Conservation (phyloP, 176 grass and related monocot species). For the Saccharum officinarum region DNA sequence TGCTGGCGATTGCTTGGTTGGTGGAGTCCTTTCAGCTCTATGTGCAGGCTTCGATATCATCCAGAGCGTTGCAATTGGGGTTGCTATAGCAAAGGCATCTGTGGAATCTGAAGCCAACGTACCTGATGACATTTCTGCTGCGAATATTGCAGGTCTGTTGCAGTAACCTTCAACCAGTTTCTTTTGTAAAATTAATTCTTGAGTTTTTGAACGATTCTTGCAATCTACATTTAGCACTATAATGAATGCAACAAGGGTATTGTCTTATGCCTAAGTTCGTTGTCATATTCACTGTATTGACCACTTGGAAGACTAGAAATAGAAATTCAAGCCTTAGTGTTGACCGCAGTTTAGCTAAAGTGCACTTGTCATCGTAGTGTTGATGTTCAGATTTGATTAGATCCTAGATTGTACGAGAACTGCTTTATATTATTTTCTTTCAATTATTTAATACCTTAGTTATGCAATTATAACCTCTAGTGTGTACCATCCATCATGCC, state of each 20-base stretch:
- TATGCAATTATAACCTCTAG: neutral
- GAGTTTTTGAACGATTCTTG: neutral
- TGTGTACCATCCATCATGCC: neutral
- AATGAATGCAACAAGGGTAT: neutral
- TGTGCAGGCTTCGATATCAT: conserved; percentile 74
- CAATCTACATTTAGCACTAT: neutral
- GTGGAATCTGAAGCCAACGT: conserved; percentile 83
- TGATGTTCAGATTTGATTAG: neutral
- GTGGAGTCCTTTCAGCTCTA: conserved; percentile 68
- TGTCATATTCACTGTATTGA: neutral
- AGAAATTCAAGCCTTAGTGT: conserved; percentile 11
- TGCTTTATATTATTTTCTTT: neutral
- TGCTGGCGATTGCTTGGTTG: conserved; percentile 91
- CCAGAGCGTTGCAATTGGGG: conserved; percentile 69
- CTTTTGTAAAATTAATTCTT: neutral
- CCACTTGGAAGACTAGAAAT: neutral
- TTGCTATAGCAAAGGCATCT: conserved; percentile 75
- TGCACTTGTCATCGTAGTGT: conserved; percentile 7
- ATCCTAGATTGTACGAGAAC: neutral
- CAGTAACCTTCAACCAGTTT: neutral
- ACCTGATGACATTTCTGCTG: conserved; percentile 51
- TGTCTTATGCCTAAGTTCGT: neutral
- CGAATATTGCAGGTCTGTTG: conserved; percentile 58
- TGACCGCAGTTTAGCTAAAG: neutral
- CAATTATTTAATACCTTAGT: neutral